Evolutionary conservation across 495 filamentous ascomycete species (phyloP).

Genomic region (Hypoxylon lienhwacheense): DNA sequence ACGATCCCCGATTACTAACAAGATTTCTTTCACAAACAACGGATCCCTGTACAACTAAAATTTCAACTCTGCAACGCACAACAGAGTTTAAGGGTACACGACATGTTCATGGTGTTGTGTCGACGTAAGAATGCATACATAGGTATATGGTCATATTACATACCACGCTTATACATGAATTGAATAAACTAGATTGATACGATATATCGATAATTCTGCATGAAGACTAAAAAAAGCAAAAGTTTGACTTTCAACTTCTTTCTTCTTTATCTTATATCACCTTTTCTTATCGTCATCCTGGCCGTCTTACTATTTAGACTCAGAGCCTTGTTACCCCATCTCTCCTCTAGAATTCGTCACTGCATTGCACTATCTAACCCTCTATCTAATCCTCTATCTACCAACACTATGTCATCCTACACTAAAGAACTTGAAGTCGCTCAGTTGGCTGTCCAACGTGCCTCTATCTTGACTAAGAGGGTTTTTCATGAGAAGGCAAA

Average conservation of each 20-base stretch:
- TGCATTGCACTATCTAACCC: no score
- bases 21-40: no score
- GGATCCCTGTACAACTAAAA: no score
- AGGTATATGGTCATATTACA: background rate
- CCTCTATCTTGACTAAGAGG: slow-evolving; percentile 82
- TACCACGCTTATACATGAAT: background rate
- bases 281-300: slow-evolving; percentile 37
- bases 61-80: no score
- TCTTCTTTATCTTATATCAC: slow-evolving; percentile 15
- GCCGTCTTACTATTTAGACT: slow-evolving; percentile 37
- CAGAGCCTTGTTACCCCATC: slow-evolving; percentile 33
- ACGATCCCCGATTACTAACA: slow-evolving; percentile 1
- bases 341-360: slow-evolving; percentile 16
- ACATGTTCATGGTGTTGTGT: no score
- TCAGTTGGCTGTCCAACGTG: slow-evolving; percentile 89
- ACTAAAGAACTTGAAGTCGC: slow-evolving; percentile 81
- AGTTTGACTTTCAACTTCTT: slow-evolving; percentile 15
- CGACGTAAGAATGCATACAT: no score
- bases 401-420: slow-evolving; percentile 56
- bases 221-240: slow-evolving; percentile 26
- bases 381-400: slow-evolving; percentile 17
- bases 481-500: slow-evolving; percentile 93
- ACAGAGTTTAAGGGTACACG: no score
- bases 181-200: no score
- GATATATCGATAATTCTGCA: slow-evolving; percentile 10